phyloP scores from a whole-genome alignment of 2,329 filamentous ascomycete species.

The Arthrobotrys entomopaga region DNA sequence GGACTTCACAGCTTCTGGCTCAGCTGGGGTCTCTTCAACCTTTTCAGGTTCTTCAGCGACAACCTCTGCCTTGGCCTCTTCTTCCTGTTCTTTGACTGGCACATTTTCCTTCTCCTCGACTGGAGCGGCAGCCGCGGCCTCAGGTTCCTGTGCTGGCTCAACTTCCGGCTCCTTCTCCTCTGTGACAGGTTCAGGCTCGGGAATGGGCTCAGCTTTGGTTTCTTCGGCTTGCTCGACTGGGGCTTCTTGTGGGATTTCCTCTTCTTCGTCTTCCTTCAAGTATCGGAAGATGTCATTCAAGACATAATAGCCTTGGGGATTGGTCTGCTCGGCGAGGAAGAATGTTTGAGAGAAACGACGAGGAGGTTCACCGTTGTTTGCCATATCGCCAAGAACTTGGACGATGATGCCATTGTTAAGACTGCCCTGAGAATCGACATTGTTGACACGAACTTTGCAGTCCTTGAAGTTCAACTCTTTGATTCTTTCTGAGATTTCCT shows the following conservation, averaged over 20 bases:
- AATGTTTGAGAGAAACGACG: constrained; percentile 99
- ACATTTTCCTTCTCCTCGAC: constrained; percentile 58
- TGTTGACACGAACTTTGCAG: constrained; percentile 97
- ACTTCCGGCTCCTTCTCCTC: constrained; percentile 51
- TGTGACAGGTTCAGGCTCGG: constrained; percentile 53
- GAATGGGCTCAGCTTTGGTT: constrained; percentile 52
- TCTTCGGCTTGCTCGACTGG: constrained; percentile 58
- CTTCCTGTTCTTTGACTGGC: constrained; percentile 56
- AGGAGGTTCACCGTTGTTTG: constrained; percentile 88
- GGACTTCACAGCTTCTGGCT: constrained; percentile 37
- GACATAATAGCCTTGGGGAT: constrained; percentile 93
- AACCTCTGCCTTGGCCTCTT: constrained; percentile 55
- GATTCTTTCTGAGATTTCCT: constrained; percentile 89
- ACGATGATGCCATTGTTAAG: constrained; percentile 89
- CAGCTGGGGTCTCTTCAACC: constrained; percentile 54
- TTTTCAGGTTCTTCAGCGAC: constrained; percentile 8
- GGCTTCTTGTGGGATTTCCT: constrained; percentile 65
- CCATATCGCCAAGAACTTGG: constrained; percentile 97
- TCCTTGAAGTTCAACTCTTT: constrained; percentile 93
- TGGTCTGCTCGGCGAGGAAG: constrained; percentile 84
- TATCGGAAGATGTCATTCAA: constrained; percentile 98
- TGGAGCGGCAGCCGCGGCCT: constrained; percentile 64
- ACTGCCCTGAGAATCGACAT: constrained; percentile 95
- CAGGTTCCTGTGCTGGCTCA: constrained; percentile 63
- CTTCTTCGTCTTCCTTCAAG: constrained; percentile 84